Evolutionary conservation across 2,329 filamentous ascomycete species (phyloP).

Genomic region (Pseudocercospora macadamiae): DNA sequence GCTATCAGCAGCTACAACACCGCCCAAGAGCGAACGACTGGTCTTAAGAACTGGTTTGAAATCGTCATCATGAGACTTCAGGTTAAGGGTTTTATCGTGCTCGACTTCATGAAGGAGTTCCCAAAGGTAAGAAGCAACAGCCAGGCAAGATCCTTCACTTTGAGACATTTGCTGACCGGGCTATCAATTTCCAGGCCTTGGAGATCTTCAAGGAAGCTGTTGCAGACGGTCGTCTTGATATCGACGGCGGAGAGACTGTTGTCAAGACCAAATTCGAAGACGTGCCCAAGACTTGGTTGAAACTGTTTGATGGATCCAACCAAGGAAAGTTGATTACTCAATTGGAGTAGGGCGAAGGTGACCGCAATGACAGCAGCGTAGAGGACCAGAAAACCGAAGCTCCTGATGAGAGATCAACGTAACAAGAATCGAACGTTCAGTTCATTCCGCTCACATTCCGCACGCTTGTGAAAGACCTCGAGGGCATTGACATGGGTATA

Average conservation of each 20-base stretch:
- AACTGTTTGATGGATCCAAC: conserved; percentile 53
- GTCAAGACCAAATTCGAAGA: conserved; percentile 53
- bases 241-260: conserved; percentile 51
- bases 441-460: too few relatives aligned
- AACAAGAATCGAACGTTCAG: background rate
- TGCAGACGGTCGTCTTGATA: conserved; percentile 52
- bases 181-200: conserved; percentile 5
- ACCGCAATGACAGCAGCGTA: background rate
- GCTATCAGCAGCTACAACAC: conserved; percentile 71
- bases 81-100: conserved; percentile 41
- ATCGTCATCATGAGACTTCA: conserved; percentile 39
- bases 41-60: conserved; percentile 43
- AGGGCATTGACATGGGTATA: background rate
- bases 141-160: too few relatives aligned
- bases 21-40: conserved; percentile 42
- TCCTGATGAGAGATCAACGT: too few relatives aligned
- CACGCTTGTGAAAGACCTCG: background rate
- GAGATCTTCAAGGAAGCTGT: conserved; percentile 36
- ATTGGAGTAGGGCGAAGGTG: conserved; percentile 22
- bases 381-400: too few relatives aligned
- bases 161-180: too few relatives aligned
- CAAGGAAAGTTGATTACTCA: conserved; percentile 53
- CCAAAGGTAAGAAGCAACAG: too few relatives aligned
- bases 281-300: conserved; percentile 53
- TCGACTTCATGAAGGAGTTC: conserved; percentile 35